Evolutionary conservation across 768 basidiomycete species (phyloP).

Genomic region (Auriscalpium orientale): DNA sequence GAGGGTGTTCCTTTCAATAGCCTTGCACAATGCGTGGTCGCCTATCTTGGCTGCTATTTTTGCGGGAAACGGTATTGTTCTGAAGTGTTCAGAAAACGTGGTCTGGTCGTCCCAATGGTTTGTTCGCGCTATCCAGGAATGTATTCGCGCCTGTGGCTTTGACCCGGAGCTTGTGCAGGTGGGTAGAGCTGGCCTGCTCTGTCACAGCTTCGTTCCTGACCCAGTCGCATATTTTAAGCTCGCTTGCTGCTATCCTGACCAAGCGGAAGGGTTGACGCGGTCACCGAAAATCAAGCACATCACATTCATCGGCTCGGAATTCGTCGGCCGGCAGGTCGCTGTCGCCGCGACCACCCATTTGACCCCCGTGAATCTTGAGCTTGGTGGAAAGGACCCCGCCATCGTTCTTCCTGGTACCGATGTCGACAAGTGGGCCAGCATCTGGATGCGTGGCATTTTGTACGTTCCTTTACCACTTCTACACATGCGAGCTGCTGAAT

Average conservation of each 20-base stretch:
- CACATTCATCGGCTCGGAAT: constrained; percentile 85
- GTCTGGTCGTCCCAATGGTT: constrained; percentile 88
- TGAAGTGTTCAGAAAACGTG: constrained; percentile 91
- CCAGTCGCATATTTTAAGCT: constrained; percentile 34
- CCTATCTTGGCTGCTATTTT: constrained; percentile 90
- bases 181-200: constrained; percentile 8
- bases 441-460: constrained; percentile 91
- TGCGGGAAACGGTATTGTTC: constrained; percentile 80
- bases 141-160: constrained; percentile 76
- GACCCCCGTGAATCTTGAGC: constrained; percentile 87
- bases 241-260: constrained; percentile 83
- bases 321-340: constrained; percentile 78
- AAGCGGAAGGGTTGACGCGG: constrained; percentile 75
- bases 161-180: constrained; percentile 85
- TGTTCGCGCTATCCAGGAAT: constrained; percentile 67
- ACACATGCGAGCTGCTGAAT: background rate
- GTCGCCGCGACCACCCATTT: constrained; percentile 77
- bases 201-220: background rate
- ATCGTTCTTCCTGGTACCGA: constrained; percentile 85
- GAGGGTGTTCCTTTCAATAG: constrained; percentile 29
- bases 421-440: constrained; percentile 66
- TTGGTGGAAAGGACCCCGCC: constrained; percentile 93
- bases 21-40: constrained; percentile 89
- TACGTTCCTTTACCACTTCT: constrained; percentile 31
- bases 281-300: constrained; percentile 84